Base-by-base conservation (phyloP, 441 rosid species). In the Populus hybrid region DNA sequence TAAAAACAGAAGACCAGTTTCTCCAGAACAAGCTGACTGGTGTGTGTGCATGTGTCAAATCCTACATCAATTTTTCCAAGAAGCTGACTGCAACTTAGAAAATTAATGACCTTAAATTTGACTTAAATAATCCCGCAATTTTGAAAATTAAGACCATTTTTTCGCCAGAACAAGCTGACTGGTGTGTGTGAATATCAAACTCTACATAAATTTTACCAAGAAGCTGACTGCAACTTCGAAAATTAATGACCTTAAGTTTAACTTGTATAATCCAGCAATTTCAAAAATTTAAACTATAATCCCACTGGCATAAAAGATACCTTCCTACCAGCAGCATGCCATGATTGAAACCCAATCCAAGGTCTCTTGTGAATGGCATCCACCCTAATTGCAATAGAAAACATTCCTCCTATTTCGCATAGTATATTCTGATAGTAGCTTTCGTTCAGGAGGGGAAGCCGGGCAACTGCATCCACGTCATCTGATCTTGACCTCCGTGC, bases 331-430 rank as follows among this genome's bases (percentile, higher is more conserved):
- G 97, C 88, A 83, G 98, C 95, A 79, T 87, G 93, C 95, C 99
- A 96, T 79, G 99, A 92, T 79, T 93, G 98, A 86, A 96, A 96
- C 74, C 99, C 99, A 82, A 97, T 97, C 99, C 99, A 97, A 78
- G 99, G 99, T 84, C 98, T 92, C 83, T 76, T 87, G 85, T 97
- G 99, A 80, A 94, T 85, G 82, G 86, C 87, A 82, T 97, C 99
- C 81, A 97, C 95, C 88, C 77, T 89, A 74, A 89, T 90, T 78
- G 99, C 99, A 76, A 97, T 84, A 50, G 98, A 85, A 86, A 97
- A 91, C 97, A 97, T 91, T 84, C 99, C 99, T 80, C 99, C 99
- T 73, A 90, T 83, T 86, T 97, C 99, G 82, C 99, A 94, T 34
- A 94, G 90, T 76, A 88, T 72, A 83, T 93, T 86, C 75, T 85